A percentile compares a stretch with the other conserved stretches of the same genome.
Evolutionary conservation across 108 stramenopile genomes (phyloP).

Genomic region (Conticribra guillardii): DNA sequence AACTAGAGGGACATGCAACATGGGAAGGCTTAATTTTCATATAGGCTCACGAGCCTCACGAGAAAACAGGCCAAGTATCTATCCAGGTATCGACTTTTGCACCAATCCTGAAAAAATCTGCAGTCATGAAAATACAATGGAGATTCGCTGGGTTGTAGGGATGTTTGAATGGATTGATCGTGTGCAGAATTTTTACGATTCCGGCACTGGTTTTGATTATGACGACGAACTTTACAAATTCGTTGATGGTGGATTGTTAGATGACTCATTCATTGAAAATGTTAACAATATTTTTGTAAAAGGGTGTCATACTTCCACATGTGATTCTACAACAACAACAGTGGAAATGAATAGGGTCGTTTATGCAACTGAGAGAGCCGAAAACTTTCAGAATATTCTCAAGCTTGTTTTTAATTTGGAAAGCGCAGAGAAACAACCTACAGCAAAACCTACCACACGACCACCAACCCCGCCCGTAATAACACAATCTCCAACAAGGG

Average conservation of each 20-base stretch:
- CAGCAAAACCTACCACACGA: background rate
- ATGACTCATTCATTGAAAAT: slow-evolving; percentile 28
- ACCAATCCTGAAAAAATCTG: slow-evolving; percentile 25
- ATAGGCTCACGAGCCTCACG: slow-evolving; percentile 18
- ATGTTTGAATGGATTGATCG: slow-evolving; percentile 46
- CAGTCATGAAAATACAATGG: slow-evolving; percentile 19
- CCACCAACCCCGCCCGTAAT: background rate
- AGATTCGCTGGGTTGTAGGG: slow-evolving; percentile 38
- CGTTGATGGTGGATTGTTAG: slow-evolving; percentile 40
- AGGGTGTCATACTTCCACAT: slow-evolving; percentile 27
- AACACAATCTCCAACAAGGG: slow-evolving; percentile 12
- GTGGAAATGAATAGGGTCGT: slow-evolving; percentile 10
- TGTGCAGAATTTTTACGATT: slow-evolving; percentile 35
- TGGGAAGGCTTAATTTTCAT: slow-evolving; percentile 41
- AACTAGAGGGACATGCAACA: slow-evolving; percentile 30
- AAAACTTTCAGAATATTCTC: slow-evolving; percentile 33
- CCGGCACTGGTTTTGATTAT: slow-evolving; percentile 18
- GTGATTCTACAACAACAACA: slow-evolving; percentile 4
- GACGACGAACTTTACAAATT: slow-evolving; percentile 15
- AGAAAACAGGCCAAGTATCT: slow-evolving; percentile 37
- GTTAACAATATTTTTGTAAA: slow-evolving; percentile 24
- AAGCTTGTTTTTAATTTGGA: slow-evolving; percentile 24
- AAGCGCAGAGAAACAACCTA: background rate
- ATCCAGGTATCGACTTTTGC: slow-evolving; percentile 46
- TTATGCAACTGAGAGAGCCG: slow-evolving; percentile 19